Percentiles rank a stretch among this genome's conserved stretches.
Conservation (phyloP, 805 yeast species). For the Monosporozyma siamensis region DNA sequence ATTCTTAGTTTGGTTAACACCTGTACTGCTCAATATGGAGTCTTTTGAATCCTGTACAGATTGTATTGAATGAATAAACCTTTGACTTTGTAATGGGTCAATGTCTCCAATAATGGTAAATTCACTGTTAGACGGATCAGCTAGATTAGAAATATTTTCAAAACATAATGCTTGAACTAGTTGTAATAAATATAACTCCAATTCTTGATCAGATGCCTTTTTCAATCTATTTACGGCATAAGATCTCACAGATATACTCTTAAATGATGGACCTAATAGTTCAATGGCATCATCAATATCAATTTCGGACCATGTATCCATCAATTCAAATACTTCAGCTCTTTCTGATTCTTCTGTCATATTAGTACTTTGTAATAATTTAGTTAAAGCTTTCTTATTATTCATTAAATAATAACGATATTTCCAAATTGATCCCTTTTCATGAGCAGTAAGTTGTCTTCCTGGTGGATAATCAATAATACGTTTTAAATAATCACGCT, state of each 20-base stretch:
- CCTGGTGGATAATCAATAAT: slow-evolving; percentile 77
- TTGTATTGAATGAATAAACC: slow-evolving; percentile 3
- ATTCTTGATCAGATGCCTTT: slow-evolving; percentile 69
- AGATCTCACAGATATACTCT: slow-evolving; percentile 62
- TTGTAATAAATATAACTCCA: slow-evolving; percentile 76
- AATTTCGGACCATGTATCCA: slow-evolving; percentile 63
- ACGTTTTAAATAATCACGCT: slow-evolving; percentile 60
- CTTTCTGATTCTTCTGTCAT: slow-evolving; percentile 82
- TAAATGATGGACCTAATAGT: slow-evolving; percentile 68
- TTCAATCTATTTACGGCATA: slow-evolving; percentile 82
- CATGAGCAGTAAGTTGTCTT: slow-evolving; percentile 68
- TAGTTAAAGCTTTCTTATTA: slow-evolving; percentile 60
- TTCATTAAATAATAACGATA: slow-evolving; percentile 74
- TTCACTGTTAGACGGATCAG: slow-evolving; percentile 21
- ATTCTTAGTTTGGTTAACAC: no score
- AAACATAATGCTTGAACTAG: slow-evolving; percentile 85
- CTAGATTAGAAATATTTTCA: slow-evolving; percentile 37
- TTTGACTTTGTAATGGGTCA: slow-evolving; percentile 14
- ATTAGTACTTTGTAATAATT: slow-evolving; percentile 77
- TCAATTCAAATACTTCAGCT: slow-evolving; percentile 63
- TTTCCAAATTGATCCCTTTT: slow-evolving; percentile 83
- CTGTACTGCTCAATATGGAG: no score
- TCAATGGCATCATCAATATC: slow-evolving; percentile 83
- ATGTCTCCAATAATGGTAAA: slow-evolving; percentile 32
- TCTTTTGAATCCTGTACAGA: slow-evolving; percentile 6